phyloP scores from a whole-genome alignment of 2,329 filamentous ascomycete genomes.

The Xylaria sp. region DNA sequence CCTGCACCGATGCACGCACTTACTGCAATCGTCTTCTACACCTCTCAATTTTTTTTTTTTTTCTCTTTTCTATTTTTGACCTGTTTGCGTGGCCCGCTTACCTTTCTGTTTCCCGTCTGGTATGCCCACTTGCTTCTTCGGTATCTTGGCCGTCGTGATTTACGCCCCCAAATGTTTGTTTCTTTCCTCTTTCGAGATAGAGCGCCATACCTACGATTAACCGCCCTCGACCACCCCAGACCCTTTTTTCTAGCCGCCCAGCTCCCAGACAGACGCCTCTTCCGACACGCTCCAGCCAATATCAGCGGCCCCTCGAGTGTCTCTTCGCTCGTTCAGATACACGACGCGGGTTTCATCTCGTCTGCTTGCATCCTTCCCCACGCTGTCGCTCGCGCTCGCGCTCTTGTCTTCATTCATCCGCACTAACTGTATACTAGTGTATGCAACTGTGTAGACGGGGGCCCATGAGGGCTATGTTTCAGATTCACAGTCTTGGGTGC shows the following conservation, averaged over 20 bases:
- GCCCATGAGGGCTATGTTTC: constrained; percentile 50
- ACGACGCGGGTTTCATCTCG: constrained; percentile 63
- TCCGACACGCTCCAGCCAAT: constrained; percentile 61
- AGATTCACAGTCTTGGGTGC: constrained; percentile 51
- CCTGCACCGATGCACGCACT: neutral
- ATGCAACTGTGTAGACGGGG: constrained; percentile 28
- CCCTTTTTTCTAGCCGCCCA: constrained; percentile 57
- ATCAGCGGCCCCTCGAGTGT: constrained; percentile 56
- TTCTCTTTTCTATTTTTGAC: constrained; percentile 49
- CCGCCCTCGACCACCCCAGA: constrained; percentile 39
- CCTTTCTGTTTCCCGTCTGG: constrained; percentile 19
- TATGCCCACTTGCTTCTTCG: constrained; percentile 35
- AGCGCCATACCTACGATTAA: constrained; percentile 28
- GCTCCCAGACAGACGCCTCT: constrained; percentile 61
- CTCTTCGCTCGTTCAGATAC: constrained; percentile 61
- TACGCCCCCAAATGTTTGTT: constrained; percentile 40
- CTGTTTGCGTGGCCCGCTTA: constrained; percentile 38
- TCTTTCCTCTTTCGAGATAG: constrained; percentile 21
- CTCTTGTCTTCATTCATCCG: constrained; percentile 41
- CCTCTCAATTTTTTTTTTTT: neutral
- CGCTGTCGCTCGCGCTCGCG: constrained; percentile 42
- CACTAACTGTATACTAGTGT: constrained; percentile 30
- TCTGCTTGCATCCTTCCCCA: constrained; percentile 50
- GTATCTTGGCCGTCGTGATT: constrained; percentile 10
- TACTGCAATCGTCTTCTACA: neutral